Conservation (phyloP, 2,329 filamentous ascomycete species). For the Calonectria honghensis region DNA sequence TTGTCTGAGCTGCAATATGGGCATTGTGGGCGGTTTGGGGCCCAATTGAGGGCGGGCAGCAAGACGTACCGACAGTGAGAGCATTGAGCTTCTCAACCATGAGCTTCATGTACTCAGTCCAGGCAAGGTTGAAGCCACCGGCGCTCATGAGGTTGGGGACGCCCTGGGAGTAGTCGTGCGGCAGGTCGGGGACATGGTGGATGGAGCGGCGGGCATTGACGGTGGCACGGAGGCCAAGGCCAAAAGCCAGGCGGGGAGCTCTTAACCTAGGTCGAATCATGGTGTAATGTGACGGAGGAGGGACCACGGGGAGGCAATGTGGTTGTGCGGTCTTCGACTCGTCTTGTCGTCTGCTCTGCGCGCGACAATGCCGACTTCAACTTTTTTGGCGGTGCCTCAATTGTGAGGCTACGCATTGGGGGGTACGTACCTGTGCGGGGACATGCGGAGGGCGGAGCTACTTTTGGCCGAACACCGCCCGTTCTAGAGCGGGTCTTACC, state of each 20-base stretch:
- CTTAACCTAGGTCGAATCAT: constrained; percentile 75
- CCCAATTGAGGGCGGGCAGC: constrained; percentile 4
- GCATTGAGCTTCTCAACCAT: constrained; percentile 86
- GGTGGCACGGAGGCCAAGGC: constrained; percentile 60
- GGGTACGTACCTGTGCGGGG: constrained; percentile 29
- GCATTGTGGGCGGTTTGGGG: constrained; percentile 26
- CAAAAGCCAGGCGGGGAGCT: constrained; percentile 66
- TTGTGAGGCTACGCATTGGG: constrained; percentile 27
- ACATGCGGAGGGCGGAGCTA: constrained; percentile 35
- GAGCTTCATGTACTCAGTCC: constrained; percentile 86
- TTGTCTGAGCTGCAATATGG: constrained; percentile 1
- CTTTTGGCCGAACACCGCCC: constrained; percentile 30
- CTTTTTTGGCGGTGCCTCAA: constrained; percentile 42
- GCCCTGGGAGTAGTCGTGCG: constrained; percentile 68
- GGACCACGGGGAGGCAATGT: constrained; percentile 27
- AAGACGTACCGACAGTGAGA: constrained; percentile 79
- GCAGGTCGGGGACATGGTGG: constrained; percentile 69
- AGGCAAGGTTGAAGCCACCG: constrained; percentile 84
- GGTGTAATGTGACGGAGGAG: constrained; percentile 42
- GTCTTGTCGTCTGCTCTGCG: constrained; percentile 28
- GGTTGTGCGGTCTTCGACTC: constrained; percentile 25
- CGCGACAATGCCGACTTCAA: constrained; percentile 38
- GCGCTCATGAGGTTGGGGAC: constrained; percentile 83
- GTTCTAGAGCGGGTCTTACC: constrained; percentile 2
- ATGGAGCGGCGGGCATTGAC: constrained; percentile 63